A percentile compares a stretch with the other conserved stretches of the same genome.
These are phyloP conservation scores for Trametes coccinea DNA, from an alignment of 768 basidiomycete species.

Conservation along the genomic window DNA sequence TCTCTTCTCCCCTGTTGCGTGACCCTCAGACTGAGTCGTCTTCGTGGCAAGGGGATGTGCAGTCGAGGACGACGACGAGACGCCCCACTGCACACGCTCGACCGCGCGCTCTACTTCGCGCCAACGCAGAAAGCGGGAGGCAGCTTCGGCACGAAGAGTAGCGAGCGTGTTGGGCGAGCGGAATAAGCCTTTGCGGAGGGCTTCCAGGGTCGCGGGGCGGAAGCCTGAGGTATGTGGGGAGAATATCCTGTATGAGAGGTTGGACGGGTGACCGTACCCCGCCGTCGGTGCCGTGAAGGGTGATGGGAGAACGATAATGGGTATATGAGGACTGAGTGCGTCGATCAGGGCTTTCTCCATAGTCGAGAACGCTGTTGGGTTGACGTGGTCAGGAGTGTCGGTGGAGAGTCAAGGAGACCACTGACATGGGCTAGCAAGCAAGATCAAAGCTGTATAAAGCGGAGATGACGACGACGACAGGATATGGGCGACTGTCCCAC, in stretches of 20 bases:
- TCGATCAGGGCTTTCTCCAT: conserved; percentile 50
- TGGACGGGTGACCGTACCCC: background rate
- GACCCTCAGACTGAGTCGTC: conserved; percentile 5
- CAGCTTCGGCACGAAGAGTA: conserved; percentile 59
- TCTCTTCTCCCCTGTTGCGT: background rate
- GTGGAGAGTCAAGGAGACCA: background rate
- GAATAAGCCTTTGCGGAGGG: conserved; percentile 62
- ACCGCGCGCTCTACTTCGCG: conserved; percentile 65
- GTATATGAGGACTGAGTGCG: conserved; percentile 52
- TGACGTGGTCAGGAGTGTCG: background rate
- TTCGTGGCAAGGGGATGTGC: background rate
- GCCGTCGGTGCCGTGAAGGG: conserved; percentile 1
- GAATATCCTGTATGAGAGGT: conserved; percentile 15
- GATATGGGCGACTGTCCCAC: conserved; percentile 48
- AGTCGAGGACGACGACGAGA: conserved; percentile 19
- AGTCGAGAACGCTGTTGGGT: conserved; percentile 29
- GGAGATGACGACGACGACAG: conserved; percentile 60
- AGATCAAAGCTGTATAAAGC: conserved; percentile 59
- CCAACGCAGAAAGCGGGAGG: conserved; percentile 72
- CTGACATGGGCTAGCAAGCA: conserved; percentile 52
- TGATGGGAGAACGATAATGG: conserved; percentile 53
- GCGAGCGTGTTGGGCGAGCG: conserved; percentile 62
- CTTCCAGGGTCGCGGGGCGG: conserved; percentile 49
- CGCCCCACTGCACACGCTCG: conserved; percentile 39
- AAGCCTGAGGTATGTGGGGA: conserved; percentile 46